Percentiles rank a stretch among this genome's conserved stretches.
Evolutionary conservation across 192 early-diverging fungal species (phyloP).

Genomic region (Coemansia sp.): DNA sequence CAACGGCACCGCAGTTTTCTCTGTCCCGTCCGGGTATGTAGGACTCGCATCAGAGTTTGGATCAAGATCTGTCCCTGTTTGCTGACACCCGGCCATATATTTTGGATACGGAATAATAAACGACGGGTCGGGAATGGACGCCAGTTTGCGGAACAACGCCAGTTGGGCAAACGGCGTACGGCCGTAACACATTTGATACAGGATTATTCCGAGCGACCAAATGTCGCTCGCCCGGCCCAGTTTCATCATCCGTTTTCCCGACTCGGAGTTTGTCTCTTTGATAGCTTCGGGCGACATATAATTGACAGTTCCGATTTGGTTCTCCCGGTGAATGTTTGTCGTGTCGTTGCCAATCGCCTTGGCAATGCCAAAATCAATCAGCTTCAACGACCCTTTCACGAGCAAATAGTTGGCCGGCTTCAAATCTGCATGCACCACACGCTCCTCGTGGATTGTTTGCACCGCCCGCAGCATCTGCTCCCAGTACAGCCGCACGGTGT

Average conservation of each 20-base stretch:
- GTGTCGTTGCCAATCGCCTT: conserved; percentile 91
- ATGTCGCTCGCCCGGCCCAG: conserved; percentile 82
- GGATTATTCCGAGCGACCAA: conserved; percentile 90
- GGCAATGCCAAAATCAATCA: conserved; percentile 99
- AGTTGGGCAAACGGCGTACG: conserved; percentile 79
- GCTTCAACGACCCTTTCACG: conserved; percentile 79
- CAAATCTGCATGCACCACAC: conserved; percentile 90
- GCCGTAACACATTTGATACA: conserved; percentile 90
- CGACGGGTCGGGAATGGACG: conserved; percentile 67
- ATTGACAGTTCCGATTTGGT: conserved; percentile 86
- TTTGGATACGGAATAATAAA: conserved; percentile 66
- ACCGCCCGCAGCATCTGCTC: conserved; percentile 93
- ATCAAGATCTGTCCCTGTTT: conserved; percentile 30
- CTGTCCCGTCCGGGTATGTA: conserved; percentile 16
- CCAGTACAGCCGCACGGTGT: conserved; percentile 83
- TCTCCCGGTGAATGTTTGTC: conserved; percentile 87
- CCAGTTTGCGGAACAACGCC: conserved; percentile 65
- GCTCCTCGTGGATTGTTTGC: conserved; percentile 78
- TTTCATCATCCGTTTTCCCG: conserved; percentile 52
- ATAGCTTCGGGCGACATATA: conserved; percentile 97
- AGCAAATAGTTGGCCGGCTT: conserved; percentile 97
- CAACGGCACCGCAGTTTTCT: conserved; percentile 45
- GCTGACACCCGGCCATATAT: conserved; percentile 45
- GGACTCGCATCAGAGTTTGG: conserved; percentile 22
- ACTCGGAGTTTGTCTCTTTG: conserved; percentile 46